These are phyloP conservation scores for Tephrocybe sp. DNA, from an alignment of 768 basidiomycete species.

Conservation along the genomic window DNA sequence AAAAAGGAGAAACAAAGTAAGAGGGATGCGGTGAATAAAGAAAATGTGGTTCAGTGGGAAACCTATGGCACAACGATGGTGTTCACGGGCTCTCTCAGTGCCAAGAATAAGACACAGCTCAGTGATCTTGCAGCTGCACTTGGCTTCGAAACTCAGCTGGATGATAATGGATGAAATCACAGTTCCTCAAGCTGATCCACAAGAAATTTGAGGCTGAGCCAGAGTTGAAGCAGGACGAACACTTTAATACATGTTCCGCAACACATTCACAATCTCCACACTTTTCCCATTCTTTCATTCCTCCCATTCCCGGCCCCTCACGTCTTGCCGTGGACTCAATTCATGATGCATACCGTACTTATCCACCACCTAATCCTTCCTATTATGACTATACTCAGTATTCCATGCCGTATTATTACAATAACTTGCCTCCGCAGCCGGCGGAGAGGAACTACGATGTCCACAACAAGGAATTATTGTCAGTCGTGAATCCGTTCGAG, in stretches of 20 bases:
- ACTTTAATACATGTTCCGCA: neutral
- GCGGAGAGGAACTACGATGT: constrained; percentile 39
- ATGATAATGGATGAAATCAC: neutral
- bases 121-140: neutral
- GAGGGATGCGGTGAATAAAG: neutral
- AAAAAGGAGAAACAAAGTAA: neutral
- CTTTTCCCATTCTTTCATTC: neutral
- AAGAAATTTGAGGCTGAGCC: neutral
- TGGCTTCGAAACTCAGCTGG: neutral
- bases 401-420: neutral
- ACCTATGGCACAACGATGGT: neutral
- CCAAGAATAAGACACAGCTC: too few relatives aligned
- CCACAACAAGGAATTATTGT: constrained; percentile 43
- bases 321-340: neutral
- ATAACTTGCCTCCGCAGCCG: constrained; percentile 8
- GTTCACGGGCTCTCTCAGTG: neutral
- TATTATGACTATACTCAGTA: neutral
- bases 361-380: neutral
- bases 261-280: neutral
- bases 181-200: neutral
- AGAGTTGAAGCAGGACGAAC: neutral
- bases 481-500: constrained; percentile 30
- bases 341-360: neutral
- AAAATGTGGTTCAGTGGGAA: neutral
- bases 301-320: neutral